phyloP scores from a whole-genome alignment of 108 stramenopile species.

The Cyclotella kingstonii region DNA sequence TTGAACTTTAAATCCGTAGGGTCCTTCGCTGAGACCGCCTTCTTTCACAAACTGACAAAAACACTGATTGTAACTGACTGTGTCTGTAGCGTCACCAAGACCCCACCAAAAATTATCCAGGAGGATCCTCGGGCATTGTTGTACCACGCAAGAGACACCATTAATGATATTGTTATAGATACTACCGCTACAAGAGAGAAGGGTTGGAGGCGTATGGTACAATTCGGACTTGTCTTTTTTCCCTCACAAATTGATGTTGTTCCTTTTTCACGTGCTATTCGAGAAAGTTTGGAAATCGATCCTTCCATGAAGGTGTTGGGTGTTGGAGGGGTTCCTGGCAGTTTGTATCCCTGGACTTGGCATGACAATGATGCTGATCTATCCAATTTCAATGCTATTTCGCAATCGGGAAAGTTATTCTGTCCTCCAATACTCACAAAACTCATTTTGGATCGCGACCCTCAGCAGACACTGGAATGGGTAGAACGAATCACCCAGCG shows the following conservation, averaged over 20 bases:
- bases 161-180: constrained; percentile 65
- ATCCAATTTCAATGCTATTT: constrained; percentile 61
- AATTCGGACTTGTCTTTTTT: constrained; percentile 91
- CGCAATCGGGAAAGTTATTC: constrained; percentile 62
- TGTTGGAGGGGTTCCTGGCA: constrained; percentile 66
- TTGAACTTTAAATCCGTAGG: constrained; percentile 76
- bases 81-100: constrained; percentile 74
- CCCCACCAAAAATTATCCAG: constrained; percentile 71
- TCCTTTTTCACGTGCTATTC: constrained; percentile 47
- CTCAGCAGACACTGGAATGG: constrained; percentile 65
- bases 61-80: constrained; percentile 84
- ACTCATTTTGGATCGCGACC: constrained; percentile 87
- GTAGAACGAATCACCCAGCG: constrained; percentile 71
- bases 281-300: constrained; percentile 49
- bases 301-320: constrained; percentile 56
- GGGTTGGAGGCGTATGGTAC: constrained; percentile 89
- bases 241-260: constrained; percentile 84
- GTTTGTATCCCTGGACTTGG: constrained; percentile 87
- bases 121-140: constrained; percentile 82
- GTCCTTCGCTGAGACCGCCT: constrained; percentile 86
- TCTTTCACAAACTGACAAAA: constrained; percentile 78
- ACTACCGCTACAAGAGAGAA: constrained; percentile 52
- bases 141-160: constrained; percentile 84
- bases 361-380: constrained; percentile 52
- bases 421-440: constrained; percentile 92